Conservation (phyloP, 2,329 filamentous ascomycete species). For the Grosmannia huntii region DNA sequence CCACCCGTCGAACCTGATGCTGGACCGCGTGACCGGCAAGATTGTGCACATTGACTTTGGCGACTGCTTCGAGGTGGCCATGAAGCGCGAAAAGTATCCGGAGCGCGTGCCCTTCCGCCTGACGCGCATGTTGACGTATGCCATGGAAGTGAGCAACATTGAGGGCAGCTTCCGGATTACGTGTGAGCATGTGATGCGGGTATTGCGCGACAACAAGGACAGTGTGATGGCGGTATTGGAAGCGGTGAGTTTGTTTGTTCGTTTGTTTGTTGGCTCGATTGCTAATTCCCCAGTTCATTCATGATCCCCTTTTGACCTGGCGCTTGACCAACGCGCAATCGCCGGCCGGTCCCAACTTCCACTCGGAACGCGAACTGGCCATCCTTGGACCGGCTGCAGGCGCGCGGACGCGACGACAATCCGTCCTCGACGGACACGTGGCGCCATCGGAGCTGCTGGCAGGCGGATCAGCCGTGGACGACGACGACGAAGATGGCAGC, state of each 20-base stretch:
- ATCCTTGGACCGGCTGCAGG: constrained; percentile 28
- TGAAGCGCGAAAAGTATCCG: constrained; percentile 98
- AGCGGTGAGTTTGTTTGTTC: constrained; percentile 53
- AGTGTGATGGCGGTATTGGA: constrained; percentile 96
- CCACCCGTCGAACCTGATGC: constrained; percentile 95
- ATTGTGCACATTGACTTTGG: constrained; percentile 99
- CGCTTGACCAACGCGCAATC: constrained; percentile 58
- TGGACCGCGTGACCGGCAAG: constrained; percentile 90
- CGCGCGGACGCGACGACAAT: constrained; percentile 48
- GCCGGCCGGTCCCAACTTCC: constrained; percentile 55
- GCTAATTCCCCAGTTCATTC: constrained; percentile 62
- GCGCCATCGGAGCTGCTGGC: constrained; percentile 39
- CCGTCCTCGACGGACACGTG: constrained; percentile 53
- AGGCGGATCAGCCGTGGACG: not conserved
- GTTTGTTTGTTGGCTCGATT: not conserved
- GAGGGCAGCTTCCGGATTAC: constrained; percentile 97
- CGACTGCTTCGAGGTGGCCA: constrained; percentile 98
- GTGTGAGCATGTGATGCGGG: constrained; percentile 96
- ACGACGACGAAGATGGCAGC: not conserved
- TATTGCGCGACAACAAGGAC: constrained; percentile 93
- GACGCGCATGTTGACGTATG: constrained; percentile 97
- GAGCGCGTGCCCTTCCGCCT: constrained; percentile 95
- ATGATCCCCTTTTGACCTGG: constrained; percentile 98
- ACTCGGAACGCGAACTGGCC: constrained; percentile 43
- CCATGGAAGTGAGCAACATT: constrained; percentile 99